Evolutionary conservation across 805 yeast genomes (phyloP).

Genomic region (Soucietia sequanensis): DNA sequence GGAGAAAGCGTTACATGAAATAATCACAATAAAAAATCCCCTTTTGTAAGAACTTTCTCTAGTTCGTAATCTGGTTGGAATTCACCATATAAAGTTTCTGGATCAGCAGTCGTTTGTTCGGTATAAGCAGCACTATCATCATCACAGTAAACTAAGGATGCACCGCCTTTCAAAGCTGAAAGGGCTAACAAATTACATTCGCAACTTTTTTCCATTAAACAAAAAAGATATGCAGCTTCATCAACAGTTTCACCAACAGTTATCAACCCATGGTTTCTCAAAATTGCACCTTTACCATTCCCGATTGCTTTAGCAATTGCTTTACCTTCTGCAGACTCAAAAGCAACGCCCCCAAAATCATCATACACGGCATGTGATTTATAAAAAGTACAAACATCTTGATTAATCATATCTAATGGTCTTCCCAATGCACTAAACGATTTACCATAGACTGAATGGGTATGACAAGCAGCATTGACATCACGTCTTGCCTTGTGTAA

Average conservation of each 20-base stretch:
- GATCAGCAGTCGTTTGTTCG: conserved; percentile 49
- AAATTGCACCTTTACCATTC: conserved; percentile 28
- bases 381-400: conserved; percentile 70
- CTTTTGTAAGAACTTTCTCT: conserved; percentile 20
- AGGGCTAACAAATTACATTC: conserved; percentile 29
- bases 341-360: conserved; percentile 77
- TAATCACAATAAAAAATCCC: conserved; percentile 20
- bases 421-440: conserved; percentile 37
- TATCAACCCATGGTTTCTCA: conserved; percentile 34
- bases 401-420: conserved; percentile 71
- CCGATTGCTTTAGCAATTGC: conserved; percentile 31
- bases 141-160: conserved; percentile 42
- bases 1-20: no score
- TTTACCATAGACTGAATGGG: conserved; percentile 40
- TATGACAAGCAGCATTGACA: conserved; percentile 40
- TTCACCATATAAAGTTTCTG: conserved; percentile 68
- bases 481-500: conserved; percentile 39
- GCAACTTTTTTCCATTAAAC: conserved; percentile 31
- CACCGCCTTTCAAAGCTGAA: conserved; percentile 45
- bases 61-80: conserved; percentile 68
- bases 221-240: conserved; percentile 35
- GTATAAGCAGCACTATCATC: conserved; percentile 71
- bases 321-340: conserved; percentile 30
- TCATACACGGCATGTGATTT: conserved; percentile 62
- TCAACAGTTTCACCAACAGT: conserved; percentile 36